Evolutionary conservation across 345 rosid genomes (phyloP).

Genomic region (Eucalyptus regnans): DNA sequence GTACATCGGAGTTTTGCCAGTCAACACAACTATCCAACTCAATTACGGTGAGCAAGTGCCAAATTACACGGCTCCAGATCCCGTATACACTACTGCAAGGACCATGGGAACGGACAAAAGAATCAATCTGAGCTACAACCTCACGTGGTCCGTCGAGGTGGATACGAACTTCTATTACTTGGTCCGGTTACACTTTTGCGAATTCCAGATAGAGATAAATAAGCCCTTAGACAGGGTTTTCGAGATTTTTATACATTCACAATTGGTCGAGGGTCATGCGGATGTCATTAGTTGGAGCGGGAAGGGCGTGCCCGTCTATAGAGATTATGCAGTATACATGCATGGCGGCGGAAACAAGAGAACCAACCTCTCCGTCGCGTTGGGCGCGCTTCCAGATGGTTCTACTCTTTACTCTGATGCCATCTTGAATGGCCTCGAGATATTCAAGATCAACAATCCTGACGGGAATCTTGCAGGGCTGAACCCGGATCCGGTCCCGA

Average conservation of each 20-base stretch:
- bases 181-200: slow-evolving; percentile 15
- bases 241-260: slow-evolving; percentile 6
- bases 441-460: slow-evolving; percentile 9
- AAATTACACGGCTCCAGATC: slow-evolving; percentile 11
- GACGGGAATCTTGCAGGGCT: slow-evolving; percentile 4
- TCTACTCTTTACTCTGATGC: not conserved
- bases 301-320: slow-evolving; percentile 8
- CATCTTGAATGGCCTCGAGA: slow-evolving; percentile 26
- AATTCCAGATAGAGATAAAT: not conserved
- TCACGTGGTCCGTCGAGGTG: slow-evolving; percentile 19
- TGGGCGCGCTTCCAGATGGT: not conserved
- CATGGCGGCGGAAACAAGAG: not conserved
- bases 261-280: not conserved
- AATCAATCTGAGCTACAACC: not conserved
- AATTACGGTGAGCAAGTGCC: not conserved
- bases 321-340: not conserved
- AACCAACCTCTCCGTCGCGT: not conserved
- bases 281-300: not conserved
- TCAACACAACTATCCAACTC: not conserved
- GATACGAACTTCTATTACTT: slow-evolving; percentile 18
- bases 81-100: slow-evolving; percentile 6
- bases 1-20: not conserved
- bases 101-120: not conserved
- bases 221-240: not conserved
- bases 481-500: not conserved